Conservation (phyloP, 2,329 filamentous ascomycete species). For the Chalaropsis thielavioides region DNA sequence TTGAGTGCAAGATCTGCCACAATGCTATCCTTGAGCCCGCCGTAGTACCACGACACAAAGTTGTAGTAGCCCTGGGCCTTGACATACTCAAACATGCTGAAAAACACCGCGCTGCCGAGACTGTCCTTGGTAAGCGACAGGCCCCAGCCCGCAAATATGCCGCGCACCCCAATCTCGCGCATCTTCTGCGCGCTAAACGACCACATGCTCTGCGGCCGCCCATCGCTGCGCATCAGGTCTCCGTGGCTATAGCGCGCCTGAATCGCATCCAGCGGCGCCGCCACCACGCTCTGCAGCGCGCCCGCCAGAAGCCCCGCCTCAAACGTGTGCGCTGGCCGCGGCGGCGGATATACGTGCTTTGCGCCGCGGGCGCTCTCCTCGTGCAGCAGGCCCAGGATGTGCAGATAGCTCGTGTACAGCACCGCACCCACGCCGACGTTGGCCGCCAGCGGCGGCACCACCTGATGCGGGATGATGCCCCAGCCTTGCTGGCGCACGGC, state of each 20-base stretch:
- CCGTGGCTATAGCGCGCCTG: conserved; percentile 55
- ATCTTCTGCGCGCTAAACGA: conserved; percentile 49
- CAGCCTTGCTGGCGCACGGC: conserved; percentile 58
- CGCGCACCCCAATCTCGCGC: conserved; percentile 54
- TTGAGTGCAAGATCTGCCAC: conserved; percentile 26
- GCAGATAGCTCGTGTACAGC: conserved; percentile 61
- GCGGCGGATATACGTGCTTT: conserved; percentile 56
- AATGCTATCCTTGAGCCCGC: conserved; percentile 38
- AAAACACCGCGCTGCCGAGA: conserved; percentile 56
- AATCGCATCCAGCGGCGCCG: conserved; percentile 61
- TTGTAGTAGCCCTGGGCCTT: conserved; percentile 58
- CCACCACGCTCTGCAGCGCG: conserved; percentile 52
- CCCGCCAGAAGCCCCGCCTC: conserved; percentile 57
- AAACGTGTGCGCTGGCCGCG: conserved; percentile 48
- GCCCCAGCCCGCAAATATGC: conserved; percentile 60
- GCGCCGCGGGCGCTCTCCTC: conserved; percentile 42
- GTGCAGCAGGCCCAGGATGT: conserved; percentile 51
- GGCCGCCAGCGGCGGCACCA: conserved; percentile 60
- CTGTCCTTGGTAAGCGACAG: conserved; percentile 56
- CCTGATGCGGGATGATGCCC: conserved; percentile 59
- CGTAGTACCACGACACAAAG: conserved; percentile 58
- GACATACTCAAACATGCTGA: conserved; percentile 60
- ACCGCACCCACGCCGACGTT: conserved; percentile 62
- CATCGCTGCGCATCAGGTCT: conserved; percentile 27
- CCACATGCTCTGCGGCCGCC: conserved; percentile 51